Evolutionary conservation across 2,329 filamentous ascomycete species (phyloP).

Genomic region (Aspergillus sp.): DNA sequence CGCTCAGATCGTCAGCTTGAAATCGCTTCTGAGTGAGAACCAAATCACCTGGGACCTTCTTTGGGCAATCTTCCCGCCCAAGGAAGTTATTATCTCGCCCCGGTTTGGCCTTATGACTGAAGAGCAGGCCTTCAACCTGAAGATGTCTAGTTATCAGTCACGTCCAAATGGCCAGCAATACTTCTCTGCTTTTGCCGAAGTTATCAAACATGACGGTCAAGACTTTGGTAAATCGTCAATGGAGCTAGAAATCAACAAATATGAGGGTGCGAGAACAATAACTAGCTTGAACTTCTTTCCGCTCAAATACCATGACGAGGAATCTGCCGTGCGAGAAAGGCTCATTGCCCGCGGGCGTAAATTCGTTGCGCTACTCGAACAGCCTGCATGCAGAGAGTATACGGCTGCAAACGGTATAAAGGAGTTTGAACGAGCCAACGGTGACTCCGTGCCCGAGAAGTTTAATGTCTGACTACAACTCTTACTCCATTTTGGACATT

Average conservation of each 20-base stretch:
- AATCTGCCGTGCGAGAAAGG: background rate
- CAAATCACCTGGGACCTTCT: constrained; percentile 6
- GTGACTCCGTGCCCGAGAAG: background rate
- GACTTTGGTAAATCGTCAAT: background rate
- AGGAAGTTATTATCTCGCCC: background rate
- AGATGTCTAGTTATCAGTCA: background rate
- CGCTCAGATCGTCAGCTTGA: background rate
- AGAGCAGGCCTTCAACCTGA: constrained; percentile 3
- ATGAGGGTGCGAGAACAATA: background rate
- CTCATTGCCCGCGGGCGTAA: constrained; percentile 2
- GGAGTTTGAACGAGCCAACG: background rate
- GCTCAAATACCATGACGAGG: background rate
- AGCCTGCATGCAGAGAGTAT: constrained; percentile 4
- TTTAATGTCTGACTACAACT: background rate
- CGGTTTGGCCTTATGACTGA: background rate
- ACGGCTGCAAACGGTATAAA: background rate
- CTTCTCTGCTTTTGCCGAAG: background rate
- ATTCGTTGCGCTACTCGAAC: background rate
- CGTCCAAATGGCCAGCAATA: background rate
- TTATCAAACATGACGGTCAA: background rate
- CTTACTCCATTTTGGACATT: too few relatives aligned
- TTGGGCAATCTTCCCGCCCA: constrained; percentile 1
- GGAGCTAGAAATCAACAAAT: background rate
- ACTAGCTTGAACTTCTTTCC: background rate
- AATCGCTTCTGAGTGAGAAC: background rate